Conservation (phyloP, 2,329 filamentous ascomycete species). For the Ophiostoma ulmi region DNA sequence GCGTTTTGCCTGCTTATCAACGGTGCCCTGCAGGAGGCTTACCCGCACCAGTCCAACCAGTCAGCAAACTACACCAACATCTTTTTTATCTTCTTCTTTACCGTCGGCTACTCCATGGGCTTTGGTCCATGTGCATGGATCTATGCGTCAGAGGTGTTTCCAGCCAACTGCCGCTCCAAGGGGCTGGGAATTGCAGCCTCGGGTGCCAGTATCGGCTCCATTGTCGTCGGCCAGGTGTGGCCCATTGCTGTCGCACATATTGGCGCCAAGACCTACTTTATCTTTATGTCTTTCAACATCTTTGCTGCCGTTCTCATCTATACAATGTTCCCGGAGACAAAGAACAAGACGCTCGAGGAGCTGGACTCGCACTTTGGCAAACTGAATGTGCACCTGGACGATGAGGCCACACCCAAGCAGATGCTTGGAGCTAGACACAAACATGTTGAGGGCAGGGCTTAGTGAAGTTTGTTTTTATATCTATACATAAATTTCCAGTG, state of each 20-base stretch:
- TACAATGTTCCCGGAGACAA: constrained; percentile 28
- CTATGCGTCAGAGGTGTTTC: constrained; percentile 29
- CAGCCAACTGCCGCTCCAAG: constrained; percentile 27
- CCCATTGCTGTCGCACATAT: constrained; percentile 29
- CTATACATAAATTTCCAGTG: neutral
- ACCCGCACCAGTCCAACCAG: constrained; percentile 26
- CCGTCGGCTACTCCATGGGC: constrained; percentile 28
- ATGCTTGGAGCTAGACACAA: constrained; percentile 27
- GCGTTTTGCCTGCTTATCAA: constrained; percentile 33
- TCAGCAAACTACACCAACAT: constrained; percentile 28
- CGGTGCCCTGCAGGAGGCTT: constrained; percentile 25
- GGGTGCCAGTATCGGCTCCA: constrained; percentile 27
- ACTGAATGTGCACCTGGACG: constrained; percentile 29
- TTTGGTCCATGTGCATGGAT: constrained; percentile 29
- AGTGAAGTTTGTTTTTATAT: neutral
- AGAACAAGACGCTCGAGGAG: constrained; percentile 38
- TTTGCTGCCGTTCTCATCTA: constrained; percentile 28
- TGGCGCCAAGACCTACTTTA: constrained; percentile 28
- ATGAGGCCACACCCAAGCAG: constrained; percentile 31
- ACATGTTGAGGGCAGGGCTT: constrained; percentile 19
- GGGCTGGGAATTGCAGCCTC: constrained; percentile 27
- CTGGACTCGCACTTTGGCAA: constrained; percentile 31
- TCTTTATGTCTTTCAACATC: constrained; percentile 29
- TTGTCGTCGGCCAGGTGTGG: constrained; percentile 29
- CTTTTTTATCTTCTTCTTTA: constrained; percentile 30